Percentiles rank a stretch among this genome's conserved stretches.
phyloP scores from a whole-genome alignment of 2,329 filamentous ascomycete species.

The Neospermospora avenae region DNA sequence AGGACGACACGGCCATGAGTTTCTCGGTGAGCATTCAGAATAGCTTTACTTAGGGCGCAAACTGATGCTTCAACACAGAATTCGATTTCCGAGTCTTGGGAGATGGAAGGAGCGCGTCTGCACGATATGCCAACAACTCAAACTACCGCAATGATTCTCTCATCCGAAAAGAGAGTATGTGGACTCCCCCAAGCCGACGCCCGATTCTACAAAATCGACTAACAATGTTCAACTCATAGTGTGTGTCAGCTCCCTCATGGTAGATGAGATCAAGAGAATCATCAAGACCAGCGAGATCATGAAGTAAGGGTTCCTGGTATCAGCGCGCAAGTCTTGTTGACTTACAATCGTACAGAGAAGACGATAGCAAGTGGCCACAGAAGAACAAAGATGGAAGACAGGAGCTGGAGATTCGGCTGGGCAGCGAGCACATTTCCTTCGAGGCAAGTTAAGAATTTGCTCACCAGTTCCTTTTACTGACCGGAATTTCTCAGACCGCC shows the following conservation, averaged over 20 bases:
- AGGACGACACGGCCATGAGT: slow-evolving; percentile 96
- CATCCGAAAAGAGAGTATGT: slow-evolving; percentile 97
- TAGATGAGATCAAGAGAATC: slow-evolving; percentile 94
- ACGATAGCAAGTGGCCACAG: slow-evolving; percentile 96
- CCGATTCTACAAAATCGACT: slow-evolving; percentile 7
- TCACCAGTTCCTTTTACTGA: background rate
- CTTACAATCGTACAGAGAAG: slow-evolving; percentile 63
- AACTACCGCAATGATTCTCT: slow-evolving; percentile 99
- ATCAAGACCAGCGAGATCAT: slow-evolving; percentile 96
- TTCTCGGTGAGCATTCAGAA: slow-evolving; percentile 64
- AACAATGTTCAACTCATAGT: slow-evolving; percentile 51
- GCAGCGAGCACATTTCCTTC: slow-evolving; percentile 95
- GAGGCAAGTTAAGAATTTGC: slow-evolving; percentile 57
- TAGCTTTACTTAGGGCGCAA: background rate
- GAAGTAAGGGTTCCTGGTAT: slow-evolving; percentile 59
- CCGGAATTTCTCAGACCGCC: slow-evolving; percentile 63
- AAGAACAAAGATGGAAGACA: slow-evolving; percentile 99
- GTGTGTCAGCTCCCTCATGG: slow-evolving; percentile 88
- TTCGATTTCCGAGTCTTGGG: slow-evolving; percentile 94
- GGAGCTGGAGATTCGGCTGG: slow-evolving; percentile 90
- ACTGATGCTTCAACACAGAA: slow-evolving; percentile 53
- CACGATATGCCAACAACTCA: slow-evolving; percentile 97
- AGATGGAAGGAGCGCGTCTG: slow-evolving; percentile 88
- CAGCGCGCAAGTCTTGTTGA: background rate
- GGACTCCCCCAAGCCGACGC: background rate